Base-by-base conservation (phyloP, 2,329 filamentous ascomycete species). In the Nemania abortiva region DNA sequence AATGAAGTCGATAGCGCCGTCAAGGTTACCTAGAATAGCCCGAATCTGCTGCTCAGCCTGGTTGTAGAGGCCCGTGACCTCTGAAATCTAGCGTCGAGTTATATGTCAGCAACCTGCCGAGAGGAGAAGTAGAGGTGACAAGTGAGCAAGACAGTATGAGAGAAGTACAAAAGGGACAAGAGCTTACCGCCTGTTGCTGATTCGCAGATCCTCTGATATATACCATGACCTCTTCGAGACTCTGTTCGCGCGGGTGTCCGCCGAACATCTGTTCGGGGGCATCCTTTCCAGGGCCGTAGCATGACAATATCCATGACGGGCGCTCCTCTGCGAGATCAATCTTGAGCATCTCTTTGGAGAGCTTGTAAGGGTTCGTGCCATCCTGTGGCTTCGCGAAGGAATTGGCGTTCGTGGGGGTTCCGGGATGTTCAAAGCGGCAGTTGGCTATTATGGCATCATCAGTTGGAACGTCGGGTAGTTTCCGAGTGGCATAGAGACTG, bases 231-330 rank as follows among this genome's bases (percentile, higher is more conserved):
- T 98, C 95, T 79, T 98, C 95, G 49, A 92, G 91, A 76, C 94
- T 97, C 79, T 94, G 91, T 79, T 98, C 95, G 20, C 94, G 87
- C 6, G 88, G 85, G 53, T 85, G 86, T 1, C 94, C 94, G 61
- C 94, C 94, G 75, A 97, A 95, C 0, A 98, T 85, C 80, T 97
- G 94, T 20, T 89, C 89, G 0, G 95, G 95, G 1, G 92, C 89
- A 74, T 94, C 88, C 75, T 84, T 87, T 3, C 91, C 92, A 0
- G 95, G 94, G 0, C 90, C 93, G 79, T 97, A 98, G 24, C 91
- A 87, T 1, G 95, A 97, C 27, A 98, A 86, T 4, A 96, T 91
- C 92, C 95, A 98, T 84, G 88, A 82, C 20, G 95, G 95, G 9
- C 87, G 86, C 69, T 96, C 93, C 24, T 85, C 84, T 0, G 85